Base-by-base conservation (phyloP, 2,329 filamentous ascomycete genomes). In the Sphaerostilbella broomeana region DNA sequence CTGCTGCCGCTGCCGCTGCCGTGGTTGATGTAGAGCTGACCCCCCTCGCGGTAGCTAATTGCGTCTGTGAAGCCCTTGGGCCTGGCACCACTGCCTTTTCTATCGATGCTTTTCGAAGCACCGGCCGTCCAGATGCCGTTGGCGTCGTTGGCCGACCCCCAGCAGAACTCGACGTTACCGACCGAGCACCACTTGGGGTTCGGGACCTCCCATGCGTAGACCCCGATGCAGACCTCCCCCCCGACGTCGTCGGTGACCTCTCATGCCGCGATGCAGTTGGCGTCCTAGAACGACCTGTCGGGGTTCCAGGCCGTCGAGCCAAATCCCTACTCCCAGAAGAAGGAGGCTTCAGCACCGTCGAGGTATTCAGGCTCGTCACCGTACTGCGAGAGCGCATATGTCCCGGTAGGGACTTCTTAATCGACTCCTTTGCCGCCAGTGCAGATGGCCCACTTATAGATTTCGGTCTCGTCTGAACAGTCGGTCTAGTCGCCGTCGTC, bases 301-400 rank as follows among this genome's bases (percentile, higher is more conserved):
- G 38, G n/a, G 38, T 40, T 16, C 22, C 24, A 9, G 38, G 40
- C n/a, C 40, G 40, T 13, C 27, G 28, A 15, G 28, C 19, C 6
- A 27, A 24, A 21, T 42, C 40, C 26, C 40, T 32, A 21, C 49
- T 52, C 15, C 51, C 51, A 3, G 54, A 57, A 5, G 60, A 51
- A 12, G n/a, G n/a, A n/a, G 63, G 60, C 15, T 55, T 52, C 15
- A 61, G 46, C 3, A 50, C 51, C 13, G 56, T 54, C 4, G 59
- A 46, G 16, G 50, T 46, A 16, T 46, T 47, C 18, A 50, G 21
- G 12, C 43, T 51, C 22, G 57, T 61, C 3, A 55, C 50, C 3
- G 55, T 58, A 42, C 60, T 62, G 45, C 51, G 61, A 13, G 62
- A 51, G 42, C 59, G 55, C 12, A 49, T 46, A 39, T 63, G 57